Evolutionary conservation across 1,284 basidiomycete species (phyloP).

Genomic region (Vanrija pseudolonga): DNA sequence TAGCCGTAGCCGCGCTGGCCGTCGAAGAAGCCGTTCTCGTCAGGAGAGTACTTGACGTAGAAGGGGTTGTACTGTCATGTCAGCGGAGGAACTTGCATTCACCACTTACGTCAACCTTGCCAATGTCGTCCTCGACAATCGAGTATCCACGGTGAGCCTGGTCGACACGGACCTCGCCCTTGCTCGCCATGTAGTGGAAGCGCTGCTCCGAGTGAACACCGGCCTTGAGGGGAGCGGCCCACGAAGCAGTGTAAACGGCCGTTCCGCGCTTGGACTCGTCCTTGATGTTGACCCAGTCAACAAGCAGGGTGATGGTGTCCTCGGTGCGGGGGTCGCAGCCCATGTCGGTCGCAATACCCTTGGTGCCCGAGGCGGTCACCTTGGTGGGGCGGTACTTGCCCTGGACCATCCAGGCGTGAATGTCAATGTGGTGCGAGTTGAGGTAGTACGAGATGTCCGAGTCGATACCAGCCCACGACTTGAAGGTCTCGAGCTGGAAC

Average conservation of each 20-base stretch:
- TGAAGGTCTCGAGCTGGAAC: conserved; percentile 87
- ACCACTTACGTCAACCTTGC: conserved; percentile 53
- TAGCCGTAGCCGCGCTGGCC: conserved; percentile 87
- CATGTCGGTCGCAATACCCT: conserved; percentile 80
- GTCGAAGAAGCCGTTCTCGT: conserved; percentile 85
- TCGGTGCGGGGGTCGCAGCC: conserved; percentile 66
- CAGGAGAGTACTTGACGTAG: conserved; percentile 90
- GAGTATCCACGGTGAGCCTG: conserved; percentile 91
- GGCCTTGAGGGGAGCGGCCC: conserved; percentile 52
- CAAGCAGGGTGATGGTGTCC: conserved; percentile 89
- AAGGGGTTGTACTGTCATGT: conserved; percentile 68
- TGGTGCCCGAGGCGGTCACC: conserved; percentile 81
- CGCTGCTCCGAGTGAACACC: conserved; percentile 76
- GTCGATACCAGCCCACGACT: conserved; percentile 89
- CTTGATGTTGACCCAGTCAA: conserved; percentile 79
- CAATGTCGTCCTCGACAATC: conserved; percentile 68
- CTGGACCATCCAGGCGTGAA: conserved; percentile 87
- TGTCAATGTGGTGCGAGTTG: conserved; percentile 83
- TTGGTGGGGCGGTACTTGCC: conserved; percentile 66
- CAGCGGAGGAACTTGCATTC: conserved; percentile 10
- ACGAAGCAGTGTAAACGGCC: conserved; percentile 81
- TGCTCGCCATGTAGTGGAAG: conserved; percentile 92
- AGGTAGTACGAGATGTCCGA: conserved; percentile 87
- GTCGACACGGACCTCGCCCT: conserved; percentile 87
- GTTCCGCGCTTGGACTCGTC: conserved; percentile 60